Conservation (phyloP, 148 eudicot species). For the Diospyros lotus region DNA sequence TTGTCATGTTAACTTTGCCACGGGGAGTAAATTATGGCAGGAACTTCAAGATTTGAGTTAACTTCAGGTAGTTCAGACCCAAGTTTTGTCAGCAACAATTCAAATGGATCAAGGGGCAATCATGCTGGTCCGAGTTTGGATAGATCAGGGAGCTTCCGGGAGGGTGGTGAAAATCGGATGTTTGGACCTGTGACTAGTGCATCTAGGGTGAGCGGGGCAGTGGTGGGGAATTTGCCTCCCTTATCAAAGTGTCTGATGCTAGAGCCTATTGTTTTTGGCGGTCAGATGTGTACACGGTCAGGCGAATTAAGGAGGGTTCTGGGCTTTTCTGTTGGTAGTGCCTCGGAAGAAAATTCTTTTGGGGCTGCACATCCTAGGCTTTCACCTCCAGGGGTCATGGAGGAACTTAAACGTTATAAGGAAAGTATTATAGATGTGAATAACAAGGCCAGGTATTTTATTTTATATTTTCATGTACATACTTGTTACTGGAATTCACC, state of each 20-base stretch:
- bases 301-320: constrained; percentile 67
- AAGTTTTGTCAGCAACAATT: constrained; percentile 44
- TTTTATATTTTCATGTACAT: neutral
- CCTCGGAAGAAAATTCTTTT: constrained; percentile 65
- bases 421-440: constrained; percentile 50
- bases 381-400: constrained; percentile 41
- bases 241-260: constrained; percentile 54
- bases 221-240: constrained; percentile 39
- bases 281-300: constrained; percentile 42
- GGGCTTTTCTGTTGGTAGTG: constrained; percentile 42
- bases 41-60: constrained; percentile 55
- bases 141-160: constrained; percentile 83
- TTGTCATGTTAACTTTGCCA: constrained; percentile 31
- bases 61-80: constrained; percentile 65
- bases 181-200: constrained; percentile 44
- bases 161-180: constrained; percentile 53
- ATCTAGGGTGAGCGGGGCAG: constrained; percentile 36
- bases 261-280: constrained; percentile 63
- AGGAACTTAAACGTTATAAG: constrained; percentile 67
- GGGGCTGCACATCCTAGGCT: constrained; percentile 59
- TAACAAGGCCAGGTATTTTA: constrained; percentile 63
- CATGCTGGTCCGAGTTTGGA: constrained; percentile 53
- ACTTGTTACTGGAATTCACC: neutral
- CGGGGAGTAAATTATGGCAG: constrained; percentile 56
- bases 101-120: constrained; percentile 54